Conservation (phyloP, 1,284 basidiomycete species). For the Acaromyces ingoldii region DNA sequence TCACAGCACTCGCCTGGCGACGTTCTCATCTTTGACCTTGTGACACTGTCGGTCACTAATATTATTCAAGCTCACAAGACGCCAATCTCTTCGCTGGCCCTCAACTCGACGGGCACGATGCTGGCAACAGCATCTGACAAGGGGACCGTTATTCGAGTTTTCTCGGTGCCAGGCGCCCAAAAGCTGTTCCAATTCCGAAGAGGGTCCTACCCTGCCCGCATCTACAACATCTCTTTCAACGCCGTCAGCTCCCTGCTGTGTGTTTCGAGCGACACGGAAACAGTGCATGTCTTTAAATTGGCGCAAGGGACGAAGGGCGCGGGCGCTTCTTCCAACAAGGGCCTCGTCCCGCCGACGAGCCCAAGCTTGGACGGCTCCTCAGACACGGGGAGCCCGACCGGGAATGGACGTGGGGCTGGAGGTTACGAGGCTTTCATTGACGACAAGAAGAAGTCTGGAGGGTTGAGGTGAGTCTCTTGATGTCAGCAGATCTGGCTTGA, state of each 20-base stretch:
- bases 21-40: constrained; percentile 69
- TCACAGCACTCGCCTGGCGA: constrained; percentile 53
- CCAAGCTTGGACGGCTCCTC: constrained; percentile 15
- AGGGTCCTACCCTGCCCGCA: constrained; percentile 77
- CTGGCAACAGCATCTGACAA: constrained; percentile 93
- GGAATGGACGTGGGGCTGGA: constrained; percentile 19
- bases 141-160: constrained; percentile 94
- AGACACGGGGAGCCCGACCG: constrained; percentile 9
- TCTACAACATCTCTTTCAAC: constrained; percentile 91
- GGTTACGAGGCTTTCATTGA: constrained; percentile 53
- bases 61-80: constrained; percentile 96
- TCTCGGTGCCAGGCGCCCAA: constrained; percentile 82
- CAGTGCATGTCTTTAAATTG: constrained; percentile 94
- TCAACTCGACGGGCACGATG: constrained; percentile 82
- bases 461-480: constrained; percentile 10
- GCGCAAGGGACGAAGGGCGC: too few relatives aligned
- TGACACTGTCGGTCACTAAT: constrained; percentile 82
- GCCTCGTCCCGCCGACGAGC: too few relatives aligned
- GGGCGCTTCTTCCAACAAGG: background rate
- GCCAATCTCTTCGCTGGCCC: constrained; percentile 77
- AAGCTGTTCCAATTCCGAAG: constrained; percentile 91
- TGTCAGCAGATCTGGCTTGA: background rate
- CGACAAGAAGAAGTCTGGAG: constrained; percentile 34
- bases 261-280: constrained; percentile 86
- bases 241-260: constrained; percentile 74